phyloP scores from a whole-genome alignment of 768 basidiomycete species.

The Roridomyces roridus region DNA sequence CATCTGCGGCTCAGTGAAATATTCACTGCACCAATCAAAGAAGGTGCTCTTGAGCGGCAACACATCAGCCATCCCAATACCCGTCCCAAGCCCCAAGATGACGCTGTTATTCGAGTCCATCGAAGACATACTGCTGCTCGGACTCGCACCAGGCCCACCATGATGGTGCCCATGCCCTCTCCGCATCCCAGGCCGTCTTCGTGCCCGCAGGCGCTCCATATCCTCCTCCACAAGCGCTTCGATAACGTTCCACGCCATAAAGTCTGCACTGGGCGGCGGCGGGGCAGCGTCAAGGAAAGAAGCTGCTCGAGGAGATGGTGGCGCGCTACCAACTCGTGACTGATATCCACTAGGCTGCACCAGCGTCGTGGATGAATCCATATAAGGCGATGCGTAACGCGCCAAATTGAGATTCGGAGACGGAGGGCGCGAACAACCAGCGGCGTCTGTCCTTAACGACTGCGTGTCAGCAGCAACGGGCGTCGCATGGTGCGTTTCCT shows the following conservation, averaged over 20 bases:
- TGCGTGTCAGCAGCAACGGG: constrained; percentile 37
- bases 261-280: constrained; percentile 52
- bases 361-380: constrained; percentile 32
- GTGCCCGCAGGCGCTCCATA: constrained; percentile 85
- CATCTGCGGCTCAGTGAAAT: constrained; percentile 99
- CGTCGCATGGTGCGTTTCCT: constrained; percentile 50
- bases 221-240: constrained; percentile 93
- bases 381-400: constrained; percentile 80
- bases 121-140: constrained; percentile 79
- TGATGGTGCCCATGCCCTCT: constrained; percentile 47
- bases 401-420: constrained; percentile 82
- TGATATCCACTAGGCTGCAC: too few relatives aligned
- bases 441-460: constrained; percentile 31
- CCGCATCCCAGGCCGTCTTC: constrained; percentile 54
- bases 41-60: constrained; percentile 90
- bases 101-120: constrained; percentile 77
- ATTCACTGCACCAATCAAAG: constrained; percentile 96
- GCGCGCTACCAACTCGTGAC: constrained; percentile 15
- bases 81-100: constrained; percentile 80
- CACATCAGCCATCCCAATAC: constrained; percentile 80
- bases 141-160: constrained; percentile 61
- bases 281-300: constrained; percentile 39
- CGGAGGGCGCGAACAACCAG: constrained; percentile 72
- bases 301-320: constrained; percentile 36
- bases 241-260: constrained; percentile 80